Conservation (phyloP, 306 rosid genomes). For the Quercus berberidifolia region DNA sequence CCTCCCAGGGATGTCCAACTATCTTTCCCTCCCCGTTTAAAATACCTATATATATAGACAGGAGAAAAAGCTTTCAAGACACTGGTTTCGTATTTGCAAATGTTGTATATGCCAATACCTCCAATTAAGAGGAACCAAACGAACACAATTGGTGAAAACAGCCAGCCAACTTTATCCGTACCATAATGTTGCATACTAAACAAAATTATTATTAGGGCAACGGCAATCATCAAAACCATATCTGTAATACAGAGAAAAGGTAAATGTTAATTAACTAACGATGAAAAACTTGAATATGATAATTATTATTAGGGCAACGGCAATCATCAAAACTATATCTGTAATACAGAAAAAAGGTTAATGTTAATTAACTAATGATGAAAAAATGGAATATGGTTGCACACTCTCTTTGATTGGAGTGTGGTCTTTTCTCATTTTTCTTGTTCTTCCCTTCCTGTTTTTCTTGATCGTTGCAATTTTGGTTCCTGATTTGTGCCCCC, state of each 20-base stretch:
- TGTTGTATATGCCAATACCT: slow-evolving; percentile 86
- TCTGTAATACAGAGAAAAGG: slow-evolving; percentile 45
- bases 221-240: slow-evolving; percentile 85
- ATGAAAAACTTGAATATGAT: neutral
- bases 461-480: too few relatives aligned
- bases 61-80: slow-evolving; percentile 89
- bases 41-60: slow-evolving; percentile 71
- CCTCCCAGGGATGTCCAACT: slow-evolving; percentile 98
- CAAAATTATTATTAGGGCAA: slow-evolving; percentile 66
- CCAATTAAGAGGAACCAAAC: slow-evolving; percentile 94
- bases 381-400: neutral
- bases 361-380: slow-evolving; percentile 10
- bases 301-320: slow-evolving; percentile 71
- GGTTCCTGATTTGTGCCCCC: too few relatives aligned
- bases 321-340: slow-evolving; percentile 81
- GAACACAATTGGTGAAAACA: slow-evolving; percentile 93
- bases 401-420: too few relatives aligned
- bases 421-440: too few relatives aligned
- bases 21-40: slow-evolving; percentile 62
- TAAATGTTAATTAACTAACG: slow-evolving; percentile 8
- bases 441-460: too few relatives aligned
- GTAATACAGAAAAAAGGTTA: slow-evolving; percentile 26
- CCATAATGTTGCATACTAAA: slow-evolving; percentile 97
- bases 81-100: slow-evolving; percentile 65
- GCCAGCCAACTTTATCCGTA: slow-evolving; percentile 97